Conservation (phyloP, 1,139 yeast genomes). For the Hansenula lynferdii region DNA sequence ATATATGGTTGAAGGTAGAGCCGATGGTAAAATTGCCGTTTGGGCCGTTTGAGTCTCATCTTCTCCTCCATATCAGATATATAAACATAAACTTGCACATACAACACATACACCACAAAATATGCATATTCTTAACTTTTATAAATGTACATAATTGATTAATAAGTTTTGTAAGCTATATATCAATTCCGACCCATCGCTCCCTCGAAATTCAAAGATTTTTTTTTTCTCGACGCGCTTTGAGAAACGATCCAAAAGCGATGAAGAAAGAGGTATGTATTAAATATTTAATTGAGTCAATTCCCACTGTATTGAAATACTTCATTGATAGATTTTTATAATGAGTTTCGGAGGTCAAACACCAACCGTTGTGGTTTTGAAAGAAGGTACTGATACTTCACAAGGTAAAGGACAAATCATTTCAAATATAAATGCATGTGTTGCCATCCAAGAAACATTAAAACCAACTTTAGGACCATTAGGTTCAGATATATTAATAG, state of each 20-base stretch:
- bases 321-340: neutral
- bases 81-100: neutral
- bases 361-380: conserved; percentile 94
- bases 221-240: conserved; percentile 5
- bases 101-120: neutral
- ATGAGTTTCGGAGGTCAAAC: conserved; percentile 93
- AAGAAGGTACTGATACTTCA: conserved; percentile 96
- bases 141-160: conserved; percentile 1
- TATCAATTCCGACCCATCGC: too few relatives aligned
- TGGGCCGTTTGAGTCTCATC: conserved; percentile 41
- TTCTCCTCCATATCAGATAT: neutral
- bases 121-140: neutral
- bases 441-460: conserved; percentile 94
- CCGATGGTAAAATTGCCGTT: conserved; percentile 51
- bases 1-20: conserved; percentile 57
- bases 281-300: neutral
- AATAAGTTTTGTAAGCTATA: too few relatives aligned
- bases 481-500: conserved; percentile 92
- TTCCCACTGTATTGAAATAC: neutral
- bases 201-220: too few relatives aligned
- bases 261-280: neutral
- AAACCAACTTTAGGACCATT: conserved; percentile 95
- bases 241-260: neutral
- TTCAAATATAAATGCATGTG: conserved; percentile 92
- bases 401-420: conserved; percentile 96